Evolutionary conservation across 305 asterid genomes (phyloP), one percentile per base, ranked within the genome.

Genomic region (Rubia tinctorum): DNA sequence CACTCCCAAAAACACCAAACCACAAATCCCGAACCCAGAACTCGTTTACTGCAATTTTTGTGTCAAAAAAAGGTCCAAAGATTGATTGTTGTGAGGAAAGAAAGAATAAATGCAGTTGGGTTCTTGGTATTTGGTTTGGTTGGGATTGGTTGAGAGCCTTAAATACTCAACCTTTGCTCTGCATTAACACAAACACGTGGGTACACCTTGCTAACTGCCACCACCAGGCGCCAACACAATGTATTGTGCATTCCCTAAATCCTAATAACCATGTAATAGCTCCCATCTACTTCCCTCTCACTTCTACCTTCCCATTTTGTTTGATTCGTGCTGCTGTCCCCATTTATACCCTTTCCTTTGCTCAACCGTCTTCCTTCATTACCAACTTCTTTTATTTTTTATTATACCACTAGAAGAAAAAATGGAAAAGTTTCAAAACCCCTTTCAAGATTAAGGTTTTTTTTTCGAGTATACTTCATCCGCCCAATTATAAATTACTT

Each of bases 121-220:
- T 66, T 55, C 44, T 55, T 44, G 73, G 53, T 77, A 7, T 69
- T 22, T 30, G 84, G 85, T 82, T 88, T 87, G 97, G 90, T 88
- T 85, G 68, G 82, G 74, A 74, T 79, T 85, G 84, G 93, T 86
- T 86, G 89, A 74, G 83, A 43, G 80, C 65, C 79, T 68, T 76
- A 70, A 81, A 80, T 81, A 80, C 78, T 77, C 37, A 23, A 6
- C 25, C 6, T 8, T 30, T 30, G 8, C 20, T 39, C 11, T 34
- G 34, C 9, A 40, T 66, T n/a, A 53, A 20, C 39, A 20, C 56
- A 22, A 39, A 79, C 94, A 86, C 91, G 87, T 86, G 88, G 80
- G 70, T 66, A 66, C 75, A 67, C 76, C 84, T 74, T 71, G 78
- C 87, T 47, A 45, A 42, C 59, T 22, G 58, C 69, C 72, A 22